A percentile compares a stretch with the other conserved stretches of the same genome.
phyloP scores from a whole-genome alignment of 2,329 filamentous ascomycete genomes.

The Ophioceras dolichostomum region DNA sequence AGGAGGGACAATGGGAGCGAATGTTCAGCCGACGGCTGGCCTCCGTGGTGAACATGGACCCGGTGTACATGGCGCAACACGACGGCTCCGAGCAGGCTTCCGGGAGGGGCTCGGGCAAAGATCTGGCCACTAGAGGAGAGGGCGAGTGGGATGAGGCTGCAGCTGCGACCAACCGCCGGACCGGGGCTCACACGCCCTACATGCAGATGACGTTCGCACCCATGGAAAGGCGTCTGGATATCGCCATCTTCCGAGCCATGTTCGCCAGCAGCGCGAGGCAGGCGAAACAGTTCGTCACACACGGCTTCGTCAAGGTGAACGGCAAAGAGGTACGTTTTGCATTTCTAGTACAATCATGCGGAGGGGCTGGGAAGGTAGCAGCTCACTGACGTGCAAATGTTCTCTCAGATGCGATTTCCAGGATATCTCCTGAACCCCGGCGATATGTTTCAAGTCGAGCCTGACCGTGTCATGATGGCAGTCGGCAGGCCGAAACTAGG shows the following conservation, averaged over 20 bases:
- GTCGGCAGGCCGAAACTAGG: conserved; percentile 74
- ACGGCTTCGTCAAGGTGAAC: conserved; percentile 91
- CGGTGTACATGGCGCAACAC: conserved; percentile 61
- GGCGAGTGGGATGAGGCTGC: conserved; percentile 9
- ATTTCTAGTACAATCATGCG: no score
- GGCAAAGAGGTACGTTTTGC: conserved; percentile 64
- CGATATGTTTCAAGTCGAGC: conserved; percentile 94
- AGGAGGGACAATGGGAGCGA: conserved; percentile 85
- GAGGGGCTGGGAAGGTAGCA: no score
- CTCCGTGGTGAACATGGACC: conserved; percentile 76
- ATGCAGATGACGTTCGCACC: conserved; percentile 96
- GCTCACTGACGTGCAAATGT: not conserved
- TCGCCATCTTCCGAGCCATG: conserved; percentile 84
- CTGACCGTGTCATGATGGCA: conserved; percentile 76
- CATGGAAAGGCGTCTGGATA: conserved; percentile 79
- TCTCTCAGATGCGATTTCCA: conserved; percentile 69
- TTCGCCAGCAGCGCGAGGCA: conserved; percentile 91
- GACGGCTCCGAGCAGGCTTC: conserved; percentile 77
- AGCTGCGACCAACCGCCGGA: conserved; percentile 13
- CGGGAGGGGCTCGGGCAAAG: conserved; percentile 67
- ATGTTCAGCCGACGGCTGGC: conserved; percentile 78
- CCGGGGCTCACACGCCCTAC: conserved; percentile 53
- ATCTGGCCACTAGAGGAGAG: not conserved
- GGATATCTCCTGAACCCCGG: conserved; percentile 93
- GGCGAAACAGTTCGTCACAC: conserved; percentile 86